Evolutionary conservation across 1,284 basidiomycete genomes (phyloP), one percentile per base, ranked within the genome.

Genomic region (Heterobasidion occidentale): DNA sequence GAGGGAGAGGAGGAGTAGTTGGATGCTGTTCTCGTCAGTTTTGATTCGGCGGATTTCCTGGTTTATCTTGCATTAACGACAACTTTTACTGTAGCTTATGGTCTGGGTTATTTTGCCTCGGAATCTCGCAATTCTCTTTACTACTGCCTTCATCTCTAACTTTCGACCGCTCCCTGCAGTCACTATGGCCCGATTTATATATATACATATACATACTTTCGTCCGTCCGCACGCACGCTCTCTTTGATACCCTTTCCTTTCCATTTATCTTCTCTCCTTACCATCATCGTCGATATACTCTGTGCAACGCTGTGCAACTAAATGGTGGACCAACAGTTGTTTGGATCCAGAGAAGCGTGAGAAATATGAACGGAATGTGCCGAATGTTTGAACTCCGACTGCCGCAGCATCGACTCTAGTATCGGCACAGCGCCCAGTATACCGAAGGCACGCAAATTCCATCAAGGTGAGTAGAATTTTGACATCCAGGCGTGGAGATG

Each of bases 381-480:
- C 38, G 12, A 42, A n/a, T 12, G 0, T 42, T 42, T 11, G 19
- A 48, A 48, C 46, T 48, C 46, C 46, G 46, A 48, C 19, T 11
- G 46, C 19, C 17, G 46, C 46, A 48, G 46, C n/a, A 42, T 42
- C 38, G 38, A 11, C n/a, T 12, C 11, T 42, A 4, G 38, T 42
- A 42, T 42, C 38, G 38, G 38, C 38, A 42, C 38, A 42, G 38
- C 38, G 38, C 38, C 38, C 7, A 42, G 38, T 11, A 42, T 42
- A 42, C 38, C n/a, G 7, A 42, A 42, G 38, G 38, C n/a, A 11
- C 62, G 51, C 61, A 48, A 74, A 79, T 74, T 70, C 64, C 74
- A 68, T 75, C 81, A 81, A 83, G 80, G 81, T 83, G 72, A 78
- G 80, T 73, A 68, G 60, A 66, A 71, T 71, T 63, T 63, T 67